These are phyloP conservation scores for Passalora sequoiae DNA, from an alignment of 2,329 filamentous ascomycete genomes.

Conservation along the genomic window DNA sequence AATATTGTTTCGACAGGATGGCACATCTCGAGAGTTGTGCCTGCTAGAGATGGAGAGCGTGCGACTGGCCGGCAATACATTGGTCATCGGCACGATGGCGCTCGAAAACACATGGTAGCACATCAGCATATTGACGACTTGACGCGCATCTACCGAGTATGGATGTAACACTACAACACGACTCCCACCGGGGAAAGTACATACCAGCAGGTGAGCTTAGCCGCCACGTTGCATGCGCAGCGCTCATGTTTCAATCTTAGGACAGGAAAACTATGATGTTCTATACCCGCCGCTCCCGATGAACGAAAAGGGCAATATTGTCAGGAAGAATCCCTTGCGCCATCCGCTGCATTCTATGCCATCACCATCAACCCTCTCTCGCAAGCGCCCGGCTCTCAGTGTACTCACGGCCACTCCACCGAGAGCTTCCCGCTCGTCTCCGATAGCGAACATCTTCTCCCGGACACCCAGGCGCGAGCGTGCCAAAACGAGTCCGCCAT, in stretches of 20 bases:
- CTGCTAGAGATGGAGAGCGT: too few species aligned
- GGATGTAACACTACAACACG: background rate
- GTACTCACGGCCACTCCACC: constrained; percentile 13
- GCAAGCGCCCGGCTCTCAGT: constrained; percentile 1
- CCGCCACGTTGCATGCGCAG: too few species aligned
- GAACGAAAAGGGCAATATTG: constrained; percentile 7
- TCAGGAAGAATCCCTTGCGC: constrained; percentile 3
- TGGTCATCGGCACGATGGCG: too few species aligned
- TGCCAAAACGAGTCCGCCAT: background rate
- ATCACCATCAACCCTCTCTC: background rate
- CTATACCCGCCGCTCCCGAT: constrained; percentile 2
- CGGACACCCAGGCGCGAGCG: background rate
- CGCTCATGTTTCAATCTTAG: too few species aligned
- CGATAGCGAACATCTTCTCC: background rate
- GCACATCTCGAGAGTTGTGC: constrained; percentile 4
- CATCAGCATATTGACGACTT: background rate
- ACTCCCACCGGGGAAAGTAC: background rate
- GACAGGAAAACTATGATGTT: background rate
- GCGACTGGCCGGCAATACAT: too few species aligned
- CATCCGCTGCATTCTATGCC: background rate
- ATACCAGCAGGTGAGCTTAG: too few species aligned
- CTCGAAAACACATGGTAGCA: too few species aligned
- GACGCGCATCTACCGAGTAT: constrained; percentile 1
- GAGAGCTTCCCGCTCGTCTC: constrained; percentile 14
- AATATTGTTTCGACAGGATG: background rate